Conservation (phyloP, 768 basidiomycete genomes). For the Cystobasidium tubakii region DNA sequence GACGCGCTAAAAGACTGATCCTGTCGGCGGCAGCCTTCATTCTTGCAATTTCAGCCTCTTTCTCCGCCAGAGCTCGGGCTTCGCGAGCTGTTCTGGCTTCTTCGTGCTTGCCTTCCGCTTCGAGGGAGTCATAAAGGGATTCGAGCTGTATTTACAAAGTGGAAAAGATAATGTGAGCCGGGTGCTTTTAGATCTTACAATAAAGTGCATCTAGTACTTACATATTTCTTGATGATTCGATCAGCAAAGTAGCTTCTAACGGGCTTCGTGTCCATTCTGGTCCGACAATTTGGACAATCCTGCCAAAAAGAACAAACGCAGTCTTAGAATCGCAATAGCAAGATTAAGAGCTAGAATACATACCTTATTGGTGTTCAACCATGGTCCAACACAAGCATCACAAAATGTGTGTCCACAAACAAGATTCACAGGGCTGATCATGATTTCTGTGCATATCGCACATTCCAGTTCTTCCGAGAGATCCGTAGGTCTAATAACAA, state of each 20-base stretch:
- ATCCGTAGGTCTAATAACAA: constrained; percentile 11
- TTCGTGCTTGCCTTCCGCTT: background rate
- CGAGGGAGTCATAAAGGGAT: constrained; percentile 6
- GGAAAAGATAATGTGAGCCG: background rate
- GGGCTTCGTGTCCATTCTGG: background rate
- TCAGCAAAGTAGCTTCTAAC: constrained; percentile 18
- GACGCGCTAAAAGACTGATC: background rate
- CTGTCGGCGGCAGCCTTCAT: background rate
- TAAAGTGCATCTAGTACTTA: too few species aligned
- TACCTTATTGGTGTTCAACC: constrained; percentile 12
- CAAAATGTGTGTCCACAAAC: constrained; percentile 33
- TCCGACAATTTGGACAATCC: constrained; percentile 9
- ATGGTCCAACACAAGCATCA: constrained; percentile 15
- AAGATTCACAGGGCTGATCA: constrained; percentile 26
- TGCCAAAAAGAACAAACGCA: background rate
- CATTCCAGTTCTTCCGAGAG: constrained; percentile 21
- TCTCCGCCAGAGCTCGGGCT: constrained; percentile 1
- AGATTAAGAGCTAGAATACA: background rate
- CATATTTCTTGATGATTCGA: constrained; percentile 33
- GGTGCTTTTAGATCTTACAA: too few species aligned
- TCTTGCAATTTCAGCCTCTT: background rate
- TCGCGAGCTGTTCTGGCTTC: constrained; percentile 20
- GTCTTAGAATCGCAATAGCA: background rate
- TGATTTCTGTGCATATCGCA: constrained; percentile 27
- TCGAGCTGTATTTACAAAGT: constrained; percentile 2